Evolutionary conservation across 805 yeast species (phyloP).

Genomic region (Spathaspora boniae): DNA sequence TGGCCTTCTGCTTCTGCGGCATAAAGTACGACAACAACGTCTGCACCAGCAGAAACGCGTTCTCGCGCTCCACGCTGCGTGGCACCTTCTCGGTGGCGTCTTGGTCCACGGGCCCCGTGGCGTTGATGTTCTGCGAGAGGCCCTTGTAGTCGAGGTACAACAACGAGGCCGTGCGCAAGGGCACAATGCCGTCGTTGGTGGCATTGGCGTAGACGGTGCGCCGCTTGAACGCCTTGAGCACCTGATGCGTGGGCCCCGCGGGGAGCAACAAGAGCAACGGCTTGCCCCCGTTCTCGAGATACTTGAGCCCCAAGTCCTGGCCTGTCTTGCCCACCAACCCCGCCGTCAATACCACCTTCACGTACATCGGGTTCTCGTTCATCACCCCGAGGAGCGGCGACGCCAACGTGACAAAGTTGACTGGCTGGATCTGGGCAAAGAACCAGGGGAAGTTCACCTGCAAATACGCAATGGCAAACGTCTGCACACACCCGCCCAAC

Average conservation of each 20-base stretch:
- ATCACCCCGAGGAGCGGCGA: constrained; percentile 86
- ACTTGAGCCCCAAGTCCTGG: constrained; percentile 73
- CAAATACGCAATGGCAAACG: constrained; percentile 84
- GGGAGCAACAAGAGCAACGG: constrained; percentile 79
- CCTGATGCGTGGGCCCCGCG: constrained; percentile 63
- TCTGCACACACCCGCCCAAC: constrained; percentile 87
- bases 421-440: constrained; percentile 63
- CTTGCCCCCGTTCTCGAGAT: constrained; percentile 38
- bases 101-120: constrained; percentile 13
- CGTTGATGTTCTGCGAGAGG: constrained; percentile 19
- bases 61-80: constrained; percentile 11
- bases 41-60: constrained; percentile 26
- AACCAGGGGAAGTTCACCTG: constrained; percentile 65
- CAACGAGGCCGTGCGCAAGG: constrained; percentile 84
- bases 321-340: constrained; percentile 95
- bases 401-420: constrained; percentile 79
- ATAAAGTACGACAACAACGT: constrained; percentile 37
- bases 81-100: constrained; percentile 18
- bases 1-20: constrained; percentile 35
- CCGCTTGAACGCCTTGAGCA: constrained; percentile 59
- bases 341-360: constrained; percentile 76
- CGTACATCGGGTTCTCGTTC: constrained; percentile 82
- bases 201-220: constrained; percentile 89
- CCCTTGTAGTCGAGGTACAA: constrained; percentile 85
- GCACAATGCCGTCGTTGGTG: constrained; percentile 92